Evolutionary conservation across 768 basidiomycete species (phyloP).

Genomic region (Russula earlei): DNA sequence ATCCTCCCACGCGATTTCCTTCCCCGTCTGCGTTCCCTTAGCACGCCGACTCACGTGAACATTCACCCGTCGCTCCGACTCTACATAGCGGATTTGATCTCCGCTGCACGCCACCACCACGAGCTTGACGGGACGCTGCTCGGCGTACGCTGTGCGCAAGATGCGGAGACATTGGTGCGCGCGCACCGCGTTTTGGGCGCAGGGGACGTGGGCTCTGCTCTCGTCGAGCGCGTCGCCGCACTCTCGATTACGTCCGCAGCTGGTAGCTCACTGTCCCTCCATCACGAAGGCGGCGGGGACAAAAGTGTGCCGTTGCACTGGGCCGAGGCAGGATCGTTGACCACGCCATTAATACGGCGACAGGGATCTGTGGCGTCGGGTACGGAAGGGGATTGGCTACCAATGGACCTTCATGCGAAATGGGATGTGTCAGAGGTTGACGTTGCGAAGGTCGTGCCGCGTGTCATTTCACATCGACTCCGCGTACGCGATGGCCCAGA

Average conservation of each 20-base stretch:
- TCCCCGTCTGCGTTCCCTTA: constrained; percentile 24
- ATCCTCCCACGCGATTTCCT: constrained; percentile 26
- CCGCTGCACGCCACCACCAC: constrained; percentile 63
- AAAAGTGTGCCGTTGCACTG: constrained; percentile 2
- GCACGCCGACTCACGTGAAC: constrained; percentile 12
- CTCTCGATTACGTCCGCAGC: constrained; percentile 1
- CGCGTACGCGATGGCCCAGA: constrained; percentile 59
- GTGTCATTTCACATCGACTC: constrained; percentile 67
- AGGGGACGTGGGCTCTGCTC: constrained; percentile 51
- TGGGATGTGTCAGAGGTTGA: constrained; percentile 68
- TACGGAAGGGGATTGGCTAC: constrained; percentile 7
- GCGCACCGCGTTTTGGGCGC: constrained; percentile 58
- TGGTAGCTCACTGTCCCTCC: constrained; percentile 1
- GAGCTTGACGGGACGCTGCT: constrained; percentile 61
- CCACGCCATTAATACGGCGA: background rate
- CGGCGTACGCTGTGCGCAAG: constrained; percentile 47
- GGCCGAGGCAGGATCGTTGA: background rate
- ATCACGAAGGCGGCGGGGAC: background rate
- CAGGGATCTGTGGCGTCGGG: background rate
- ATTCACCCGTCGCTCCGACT: constrained; percentile 38
- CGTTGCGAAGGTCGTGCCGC: constrained; percentile 61
- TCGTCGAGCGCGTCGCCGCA: constrained; percentile 30
- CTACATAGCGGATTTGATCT: constrained; percentile 68
- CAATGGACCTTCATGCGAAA: constrained; percentile 23
- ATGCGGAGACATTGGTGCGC: constrained; percentile 57